phyloP scores from a whole-genome alignment of 208 protist species.

The Acanthamoeba quina region DNA sequence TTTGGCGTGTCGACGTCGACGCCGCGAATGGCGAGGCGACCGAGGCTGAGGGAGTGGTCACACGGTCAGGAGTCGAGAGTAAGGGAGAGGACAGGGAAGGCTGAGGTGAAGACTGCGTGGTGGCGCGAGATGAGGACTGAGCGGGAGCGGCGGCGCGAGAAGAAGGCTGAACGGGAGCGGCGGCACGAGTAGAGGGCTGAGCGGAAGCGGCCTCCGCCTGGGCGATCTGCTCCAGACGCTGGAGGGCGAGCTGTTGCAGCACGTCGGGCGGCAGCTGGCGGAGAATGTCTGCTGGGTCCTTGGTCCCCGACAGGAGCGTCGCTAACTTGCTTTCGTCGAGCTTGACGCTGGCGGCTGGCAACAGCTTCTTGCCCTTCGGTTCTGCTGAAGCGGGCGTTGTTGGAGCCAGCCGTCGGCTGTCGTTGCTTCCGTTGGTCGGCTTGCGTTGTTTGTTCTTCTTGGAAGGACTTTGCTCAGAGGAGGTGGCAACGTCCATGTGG shows the following conservation, averaged over 20 bases:
- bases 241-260: slow-evolving; percentile 23
- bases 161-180: no score
- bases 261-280: neutral
- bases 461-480: neutral
- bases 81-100: neutral
- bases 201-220: no score
- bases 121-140: neutral
- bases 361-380: neutral
- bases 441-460: neutral
- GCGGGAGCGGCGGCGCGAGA: neutral
- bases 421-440: neutral
- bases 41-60: no score
- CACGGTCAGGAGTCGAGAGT: no score
- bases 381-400: no score
- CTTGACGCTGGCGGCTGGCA: neutral
- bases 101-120: no score
- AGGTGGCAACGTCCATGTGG: neutral
- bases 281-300: neutral
- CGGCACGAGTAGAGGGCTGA: no score
- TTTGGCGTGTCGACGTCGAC: neutral
- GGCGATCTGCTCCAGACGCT: neutral
- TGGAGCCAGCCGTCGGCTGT: neutral
- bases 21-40: neutral
- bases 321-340: neutral
- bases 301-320: neutral